Evolutionary conservation across 1,284 basidiomycete species (phyloP).

Genomic region (Irpex sp.): DNA sequence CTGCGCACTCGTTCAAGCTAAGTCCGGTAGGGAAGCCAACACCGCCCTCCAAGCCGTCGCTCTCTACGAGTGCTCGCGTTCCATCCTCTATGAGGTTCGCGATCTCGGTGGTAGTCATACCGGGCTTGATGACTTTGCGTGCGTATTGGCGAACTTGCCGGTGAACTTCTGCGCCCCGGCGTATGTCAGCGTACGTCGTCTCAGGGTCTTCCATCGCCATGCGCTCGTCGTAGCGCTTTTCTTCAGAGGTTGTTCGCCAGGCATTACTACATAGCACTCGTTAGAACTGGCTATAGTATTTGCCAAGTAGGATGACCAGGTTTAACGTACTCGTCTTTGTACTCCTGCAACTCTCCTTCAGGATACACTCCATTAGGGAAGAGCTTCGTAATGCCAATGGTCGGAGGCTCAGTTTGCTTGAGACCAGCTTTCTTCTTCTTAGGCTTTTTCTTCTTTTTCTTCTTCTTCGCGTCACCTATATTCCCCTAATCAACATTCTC

Average conservation of each 20-base stretch:
- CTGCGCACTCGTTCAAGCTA: constrained; percentile 91
- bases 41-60: constrained; percentile 79
- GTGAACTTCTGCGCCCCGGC: constrained; percentile 94
- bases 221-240: constrained; percentile 82
- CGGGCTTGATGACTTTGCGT: constrained; percentile 81
- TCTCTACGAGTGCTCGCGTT: constrained; percentile 87
- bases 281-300: neutral
- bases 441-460: constrained; percentile 92
- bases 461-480: constrained; percentile 41
- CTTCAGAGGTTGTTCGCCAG: constrained; percentile 87
- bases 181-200: constrained; percentile 82
- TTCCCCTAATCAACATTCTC: neutral
- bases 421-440: constrained; percentile 69
- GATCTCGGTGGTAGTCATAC: constrained; percentile 94
- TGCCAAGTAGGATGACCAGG: neutral
- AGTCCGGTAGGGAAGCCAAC: constrained; percentile 98
- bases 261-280: constrained; percentile 52
- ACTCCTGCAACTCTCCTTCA: constrained; percentile 88
- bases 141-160: constrained; percentile 86
- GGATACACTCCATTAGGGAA: constrained; percentile 87
- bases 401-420: constrained; percentile 89
- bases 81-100: constrained; percentile 92
- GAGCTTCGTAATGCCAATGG: constrained; percentile 84
- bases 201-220: constrained; percentile 75
- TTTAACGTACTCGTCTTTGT: constrained; percentile 81